Base-by-base conservation (phyloP, 176 grass and related monocot species). In the Triticum monococcum region DNA sequence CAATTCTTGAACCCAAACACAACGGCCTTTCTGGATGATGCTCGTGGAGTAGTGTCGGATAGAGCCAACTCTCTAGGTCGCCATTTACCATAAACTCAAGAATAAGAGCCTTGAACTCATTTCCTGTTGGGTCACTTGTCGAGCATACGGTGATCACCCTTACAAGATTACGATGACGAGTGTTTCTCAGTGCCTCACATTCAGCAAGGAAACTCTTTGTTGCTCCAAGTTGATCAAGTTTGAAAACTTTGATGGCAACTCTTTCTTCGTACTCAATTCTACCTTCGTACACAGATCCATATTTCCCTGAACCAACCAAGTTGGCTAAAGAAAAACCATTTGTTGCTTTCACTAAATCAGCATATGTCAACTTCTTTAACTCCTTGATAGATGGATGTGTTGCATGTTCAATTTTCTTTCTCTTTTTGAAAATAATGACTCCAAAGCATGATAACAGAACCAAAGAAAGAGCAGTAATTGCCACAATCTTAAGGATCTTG, bases 21-120 rank as follows among this genome's bases (percentile, higher is more conserved):
- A 89, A 67, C 16, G 30, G 68, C 25, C n/a, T 36, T 72, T 33
- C 45, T 8, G 14, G 57, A 38, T 36, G 64, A 71, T 36, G 14
- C 54, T 26, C 76, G 7, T 60, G 20, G 62, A 45, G 41, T 46
- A 50, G 13, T 75, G 50, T 67, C 37, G 65, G 25, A 82, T 94
- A 75, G 25, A 94, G 77, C 87, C 92, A 89, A 23, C 83, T 83
- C 5, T 91, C 92, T 4, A 94, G 82, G 80, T 30, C 87, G 33
- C 83, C 89, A 5, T 94, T 92, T 12, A 68, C 9, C 75, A 84
- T 77, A 41, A 70, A 92, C 26, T 87, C 79, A n/a, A 92, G 70
- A 41, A 94, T 24, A n/a, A 94, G 72, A 72, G 92, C 92, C 48
- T 88, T 94, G 68, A 94, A 94, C 12, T 91, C 89, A 72, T 91